Base-by-base conservation (phyloP, 441 rosid species). In the Mallotus repandus region DNA sequence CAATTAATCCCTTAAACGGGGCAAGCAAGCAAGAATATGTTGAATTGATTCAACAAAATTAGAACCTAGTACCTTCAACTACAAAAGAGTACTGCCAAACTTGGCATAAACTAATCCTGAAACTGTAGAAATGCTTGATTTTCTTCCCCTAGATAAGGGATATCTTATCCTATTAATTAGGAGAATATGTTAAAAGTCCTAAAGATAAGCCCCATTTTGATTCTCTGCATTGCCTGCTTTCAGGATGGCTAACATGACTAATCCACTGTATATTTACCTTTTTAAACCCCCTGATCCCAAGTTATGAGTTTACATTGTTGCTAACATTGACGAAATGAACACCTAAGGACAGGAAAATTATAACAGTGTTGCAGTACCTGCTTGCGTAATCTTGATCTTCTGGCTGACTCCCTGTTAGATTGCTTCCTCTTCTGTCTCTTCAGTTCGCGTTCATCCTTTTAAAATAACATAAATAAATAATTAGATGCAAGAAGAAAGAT, bases 321-420 rank as follows among this genome's bases (percentile, higher is more conserved):
- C 14, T 22, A 35, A 5, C 14, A 15, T 45, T 18, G 25, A 18
- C 9, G 14, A 41, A 43, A 13, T 21, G 49, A 45, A 41, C 71
- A 70, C 16, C 25, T 32, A 63, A 25, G 5, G 18, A 25, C 16
- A 54, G 38, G 61, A 54, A 11, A 38, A 50, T 5, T 46, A 3
- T 15, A 2, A 69, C 63, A 59, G 41, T 15, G 45, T 12, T 43
- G 16, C 25, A 0, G 15, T 84, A 96, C 98, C 96, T 93, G 98
- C 81, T 96, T 96, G 64, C 99, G 98, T 83, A 93, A 81, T 77
- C 99, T 88, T 69, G 99, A 96, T 77, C 97, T 84, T 63, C 97
- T 87, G 75, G 99, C 99, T 72, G 98, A 93, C 76, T 93, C 99
- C 71, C 98, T 84, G 81, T 96, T 96, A 19, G 99, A 96, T 82